Conservation (phyloP, 1,139 yeast species). For the Komagataea norvegica region DNA sequence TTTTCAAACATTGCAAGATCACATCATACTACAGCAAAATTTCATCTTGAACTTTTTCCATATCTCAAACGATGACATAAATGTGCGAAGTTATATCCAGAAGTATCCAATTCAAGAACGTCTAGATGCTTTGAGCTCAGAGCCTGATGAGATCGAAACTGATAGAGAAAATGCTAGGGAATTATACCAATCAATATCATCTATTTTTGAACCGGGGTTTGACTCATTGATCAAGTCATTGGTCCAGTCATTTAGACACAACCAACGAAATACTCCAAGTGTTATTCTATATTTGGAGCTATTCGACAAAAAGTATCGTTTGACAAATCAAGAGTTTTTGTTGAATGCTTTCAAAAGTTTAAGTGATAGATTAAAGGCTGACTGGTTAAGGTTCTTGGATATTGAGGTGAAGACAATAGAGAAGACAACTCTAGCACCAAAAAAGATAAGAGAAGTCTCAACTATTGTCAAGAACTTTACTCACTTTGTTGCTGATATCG, state of each 20-base stretch:
- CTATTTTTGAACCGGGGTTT: slow-evolving; percentile 51
- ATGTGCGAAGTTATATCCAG: slow-evolving; percentile 46
- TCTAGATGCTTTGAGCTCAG: slow-evolving; percentile 13
- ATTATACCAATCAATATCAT: slow-evolving; percentile 46
- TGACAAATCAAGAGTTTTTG: slow-evolving; percentile 65
- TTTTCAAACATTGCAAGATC: slow-evolving; percentile 33
- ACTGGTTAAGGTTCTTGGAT: slow-evolving; percentile 59
- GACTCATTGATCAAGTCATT: slow-evolving; percentile 38
- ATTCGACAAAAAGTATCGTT: slow-evolving; percentile 34
- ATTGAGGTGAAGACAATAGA: slow-evolving; percentile 51
- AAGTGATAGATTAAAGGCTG: slow-evolving; percentile 44
- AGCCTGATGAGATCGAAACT: slow-evolving; percentile 40
- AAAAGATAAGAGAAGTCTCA: slow-evolving; percentile 38
- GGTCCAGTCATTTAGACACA: slow-evolving; percentile 31
- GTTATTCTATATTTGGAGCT: slow-evolving; percentile 39
- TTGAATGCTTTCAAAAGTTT: slow-evolving; percentile 48
- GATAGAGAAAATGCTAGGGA: slow-evolving; percentile 54
- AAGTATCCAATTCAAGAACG: slow-evolving; percentile 22
- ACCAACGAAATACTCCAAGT: slow-evolving; percentile 39
- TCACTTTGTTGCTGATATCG: slow-evolving; percentile 38
- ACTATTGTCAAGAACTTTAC: slow-evolving; percentile 43
- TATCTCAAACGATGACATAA: slow-evolving; percentile 41
- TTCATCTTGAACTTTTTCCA: slow-evolving; percentile 66
- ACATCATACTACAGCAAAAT: slow-evolving; percentile 58
- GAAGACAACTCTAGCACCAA: slow-evolving; percentile 43